A percentile compares a stretch with the other conserved stretches of the same genome.
These are phyloP conservation scores for Wakefieldia striispora DNA, from an alignment of 768 basidiomycete species.

Conservation along the genomic window DNA sequence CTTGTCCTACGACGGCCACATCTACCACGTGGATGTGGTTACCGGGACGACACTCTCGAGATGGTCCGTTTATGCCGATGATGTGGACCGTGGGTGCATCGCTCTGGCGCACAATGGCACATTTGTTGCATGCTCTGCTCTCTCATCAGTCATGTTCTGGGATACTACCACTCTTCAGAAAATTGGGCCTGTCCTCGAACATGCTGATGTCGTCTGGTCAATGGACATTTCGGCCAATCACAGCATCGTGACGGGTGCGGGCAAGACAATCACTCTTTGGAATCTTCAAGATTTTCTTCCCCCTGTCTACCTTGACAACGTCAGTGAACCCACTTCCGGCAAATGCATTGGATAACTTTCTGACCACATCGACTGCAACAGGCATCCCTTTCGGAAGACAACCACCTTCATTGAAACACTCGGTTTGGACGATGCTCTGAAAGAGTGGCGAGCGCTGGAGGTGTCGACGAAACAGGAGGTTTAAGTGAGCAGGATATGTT, in stretches of 20 bases:
- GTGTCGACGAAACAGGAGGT: no score
- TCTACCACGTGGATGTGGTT: neutral
- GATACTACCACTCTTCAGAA: conserved; percentile 1
- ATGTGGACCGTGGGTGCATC: neutral
- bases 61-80: neutral
- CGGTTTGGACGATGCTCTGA: no score
- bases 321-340: neutral
- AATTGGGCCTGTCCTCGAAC: conserved; percentile 1
- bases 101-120: neutral
- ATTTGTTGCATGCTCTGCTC: neutral
- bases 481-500: no score
- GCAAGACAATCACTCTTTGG: neutral
- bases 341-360: no score
- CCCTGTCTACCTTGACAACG: neutral
- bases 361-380: no score
- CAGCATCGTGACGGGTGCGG: neutral
- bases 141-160: conserved; percentile 6
- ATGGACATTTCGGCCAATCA: conserved; percentile 6
- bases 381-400: no score
- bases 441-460: no score
- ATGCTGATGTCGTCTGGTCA: neutral
- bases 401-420: no score
- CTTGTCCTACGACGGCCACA: neutral
- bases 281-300: conserved; percentile 1
- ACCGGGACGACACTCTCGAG: neutral